These are phyloP conservation scores for Boletus semigastroideus DNA, from an alignment of 1,284 basidiomycete genomes.

Conservation along the genomic window DNA sequence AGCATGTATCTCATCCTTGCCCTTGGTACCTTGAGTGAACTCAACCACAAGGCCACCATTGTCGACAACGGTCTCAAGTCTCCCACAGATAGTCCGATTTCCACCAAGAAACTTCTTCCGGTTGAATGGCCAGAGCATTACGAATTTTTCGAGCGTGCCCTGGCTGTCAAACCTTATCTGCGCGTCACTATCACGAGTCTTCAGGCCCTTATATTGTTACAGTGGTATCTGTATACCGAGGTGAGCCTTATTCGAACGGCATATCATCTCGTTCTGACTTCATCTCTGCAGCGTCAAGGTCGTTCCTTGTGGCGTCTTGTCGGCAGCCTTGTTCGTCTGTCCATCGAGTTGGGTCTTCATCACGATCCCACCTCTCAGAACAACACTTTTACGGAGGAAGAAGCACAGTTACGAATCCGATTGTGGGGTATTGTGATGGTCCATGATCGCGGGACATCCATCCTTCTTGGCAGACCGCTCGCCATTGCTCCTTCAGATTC, in stretches of 20 bases:
- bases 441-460: constrained; percentile 81
- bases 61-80: constrained; percentile 34
- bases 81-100: constrained; percentile 30
- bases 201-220: constrained; percentile 76
- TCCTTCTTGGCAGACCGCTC: constrained; percentile 79
- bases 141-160: constrained; percentile 76
- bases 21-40: constrained; percentile 75
- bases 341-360: constrained; percentile 78
- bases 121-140: constrained; percentile 75
- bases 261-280: constrained; percentile 7
- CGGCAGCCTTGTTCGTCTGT: constrained; percentile 74
- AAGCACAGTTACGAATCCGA: constrained; percentile 71
- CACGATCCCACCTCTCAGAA: constrained; percentile 74
- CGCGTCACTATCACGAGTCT: constrained; percentile 76
- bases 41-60: constrained; percentile 61
- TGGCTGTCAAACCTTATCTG: constrained; percentile 74
- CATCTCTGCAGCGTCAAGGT: constrained; percentile 64
- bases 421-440: constrained; percentile 80
- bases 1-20: constrained; percentile 74
- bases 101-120: constrained; percentile 61
- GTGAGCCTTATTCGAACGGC: constrained; percentile 38
- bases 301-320: constrained; percentile 81
- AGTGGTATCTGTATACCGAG: constrained; percentile 86
- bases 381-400: constrained; percentile 66
- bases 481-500: constrained; percentile 75